Base-by-base conservation (phyloP, 2,329 filamentous ascomycete genomes). In the Penicillium sp. region DNA sequence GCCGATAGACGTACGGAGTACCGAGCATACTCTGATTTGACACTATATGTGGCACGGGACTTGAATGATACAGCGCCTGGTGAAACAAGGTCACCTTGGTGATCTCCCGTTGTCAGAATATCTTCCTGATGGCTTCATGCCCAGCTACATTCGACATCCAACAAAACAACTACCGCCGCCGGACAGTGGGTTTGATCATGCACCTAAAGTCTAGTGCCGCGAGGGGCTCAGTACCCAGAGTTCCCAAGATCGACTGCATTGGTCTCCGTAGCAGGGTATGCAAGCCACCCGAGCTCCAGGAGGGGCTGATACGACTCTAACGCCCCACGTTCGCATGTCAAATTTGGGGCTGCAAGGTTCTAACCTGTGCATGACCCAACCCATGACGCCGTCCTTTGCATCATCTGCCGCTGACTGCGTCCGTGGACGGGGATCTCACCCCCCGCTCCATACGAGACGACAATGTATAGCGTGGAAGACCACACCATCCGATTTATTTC, bases 361-460 rank as follows among this genome's bases (percentile, higher is more conserved):
- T 27, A 8, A 5, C 24, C 8, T 27, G 5, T 54, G 47, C 52
- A 48, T 48, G 31, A 45, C 42, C 43, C 38, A 32, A 27, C 24
- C 16, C 24, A 29, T 44, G 38, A 34, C 31, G 31, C 39, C 32
- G 13, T 9, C 10, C 31, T 54, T 50, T 45, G 47, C 29, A 40
- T 54, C 52, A 50, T 44, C 47, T 50, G 52, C 47, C 52, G 52
- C 52, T 34, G 52, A 50, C 52, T 54, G 40, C 46, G 34, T 50
- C 32, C 14, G 16, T 43, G 29, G 29, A 50, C 44, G 18, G 14
- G 14, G 24, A 45, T n/a, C 29, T 4, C 29, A 43, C 31, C 34
- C 42, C 52, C 47, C 47, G 24, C 21, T 36, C 29, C 42, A 49
- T 39, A 40, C 24, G 24, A 27, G 8, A 27, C 3, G 24, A 27